Evolutionary conservation across 495 filamentous ascomycete genomes (phyloP).

Genomic region (Lichina pygmaea): DNA sequence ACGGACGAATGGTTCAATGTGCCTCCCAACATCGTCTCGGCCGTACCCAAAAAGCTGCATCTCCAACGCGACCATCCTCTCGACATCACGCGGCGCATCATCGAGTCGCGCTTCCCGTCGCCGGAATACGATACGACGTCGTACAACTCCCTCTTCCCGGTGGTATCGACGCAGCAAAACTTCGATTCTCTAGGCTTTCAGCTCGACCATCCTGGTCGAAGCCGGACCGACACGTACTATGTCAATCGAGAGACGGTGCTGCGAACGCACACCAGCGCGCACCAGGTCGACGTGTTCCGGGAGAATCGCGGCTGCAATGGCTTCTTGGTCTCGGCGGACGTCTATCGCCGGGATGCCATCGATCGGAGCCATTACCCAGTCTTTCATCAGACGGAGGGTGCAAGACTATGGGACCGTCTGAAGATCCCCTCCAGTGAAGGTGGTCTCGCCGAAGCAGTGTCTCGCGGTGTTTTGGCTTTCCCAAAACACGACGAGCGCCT

Average conservation of each 20-base stretch:
- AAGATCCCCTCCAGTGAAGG: slow-evolving; percentile 24
- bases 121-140: slow-evolving; percentile 32
- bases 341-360: slow-evolving; percentile 85
- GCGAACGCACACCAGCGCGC: slow-evolving; percentile 79
- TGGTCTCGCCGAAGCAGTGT: slow-evolving; percentile 13
- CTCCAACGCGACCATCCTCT: slow-evolving; percentile 73
- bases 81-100: slow-evolving; percentile 66
- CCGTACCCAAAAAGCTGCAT: slow-evolving; percentile 51
- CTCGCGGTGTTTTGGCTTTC: slow-evolving; percentile 32
- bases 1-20: slow-evolving; percentile 73
- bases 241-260: slow-evolving; percentile 63
- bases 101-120: slow-evolving; percentile 64
- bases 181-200: slow-evolving; percentile 93
- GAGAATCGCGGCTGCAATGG: slow-evolving; percentile 38
- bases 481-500: slow-evolving; percentile 25
- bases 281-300: slow-evolving; percentile 70
- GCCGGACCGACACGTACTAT: slow-evolving; percentile 83
- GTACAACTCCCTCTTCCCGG: slow-evolving; percentile 52
- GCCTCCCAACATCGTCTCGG: slow-evolving; percentile 42
- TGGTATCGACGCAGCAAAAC: slow-evolving; percentile 70
- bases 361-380: slow-evolving; percentile 87
- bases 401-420: slow-evolving; percentile 60
- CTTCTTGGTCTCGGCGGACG: slow-evolving; percentile 81
- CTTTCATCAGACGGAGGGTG: slow-evolving; percentile 98
- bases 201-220: slow-evolving; percentile 66